phyloP scores from a whole-genome alignment of 192 early-diverging fungal species.

The Coemansia erecta region DNA sequence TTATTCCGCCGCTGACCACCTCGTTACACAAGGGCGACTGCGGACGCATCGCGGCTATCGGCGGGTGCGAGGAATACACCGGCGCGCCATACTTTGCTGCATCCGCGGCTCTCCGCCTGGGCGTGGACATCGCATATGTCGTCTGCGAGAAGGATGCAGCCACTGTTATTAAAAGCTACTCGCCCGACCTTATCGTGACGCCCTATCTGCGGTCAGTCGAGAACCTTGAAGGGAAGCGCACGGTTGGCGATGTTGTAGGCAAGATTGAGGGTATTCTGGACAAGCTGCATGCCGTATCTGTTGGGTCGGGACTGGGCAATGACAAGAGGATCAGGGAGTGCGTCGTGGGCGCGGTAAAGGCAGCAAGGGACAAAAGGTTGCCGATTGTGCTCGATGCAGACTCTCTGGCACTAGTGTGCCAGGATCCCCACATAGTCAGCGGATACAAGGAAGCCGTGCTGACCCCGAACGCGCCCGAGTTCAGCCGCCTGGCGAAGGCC shows the following conservation, averaged over 20 bases:
- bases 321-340: slow-evolving; percentile 66
- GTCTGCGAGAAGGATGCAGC: slow-evolving; percentile 81
- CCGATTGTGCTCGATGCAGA: slow-evolving; percentile 95
- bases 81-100: slow-evolving; percentile 88
- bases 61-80: slow-evolving; percentile 65
- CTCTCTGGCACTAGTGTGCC: slow-evolving; percentile 73
- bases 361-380: slow-evolving; percentile 60
- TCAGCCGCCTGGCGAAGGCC: slow-evolving; percentile 67
- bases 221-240: slow-evolving; percentile 2
- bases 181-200: slow-evolving; percentile 90
- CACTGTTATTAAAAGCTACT: slow-evolving; percentile 75
- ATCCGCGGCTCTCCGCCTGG: slow-evolving; percentile 51
- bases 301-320: slow-evolving; percentile 90
- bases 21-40: slow-evolving; percentile 50
- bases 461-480: slow-evolving; percentile 90
- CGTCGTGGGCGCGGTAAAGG: slow-evolving; percentile 65
- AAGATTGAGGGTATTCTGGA: slow-evolving; percentile 58
- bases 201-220: slow-evolving; percentile 66
- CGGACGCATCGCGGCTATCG: slow-evolving; percentile 36
- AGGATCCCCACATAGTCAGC: slow-evolving; percentile 65
- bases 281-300: slow-evolving; percentile 78
- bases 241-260: slow-evolving; percentile 12
- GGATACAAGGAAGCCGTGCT: slow-evolving; percentile 74
- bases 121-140: slow-evolving; percentile 82
- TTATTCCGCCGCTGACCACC: slow-evolving; percentile 42